phyloP scores from a whole-genome alignment of 73 alveolate species.

The Uronychia setigera region DNA sequence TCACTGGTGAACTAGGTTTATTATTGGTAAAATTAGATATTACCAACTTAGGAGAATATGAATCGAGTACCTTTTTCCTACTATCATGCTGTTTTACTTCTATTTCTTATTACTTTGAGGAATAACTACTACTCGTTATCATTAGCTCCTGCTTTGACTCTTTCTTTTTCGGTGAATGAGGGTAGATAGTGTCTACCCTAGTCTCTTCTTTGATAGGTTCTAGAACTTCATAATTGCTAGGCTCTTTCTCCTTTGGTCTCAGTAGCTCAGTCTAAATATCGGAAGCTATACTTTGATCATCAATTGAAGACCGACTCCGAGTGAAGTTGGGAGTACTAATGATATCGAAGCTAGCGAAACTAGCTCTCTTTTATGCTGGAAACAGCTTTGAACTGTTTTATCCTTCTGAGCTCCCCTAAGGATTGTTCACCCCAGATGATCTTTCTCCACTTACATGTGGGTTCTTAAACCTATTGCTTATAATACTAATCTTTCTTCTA shows the following conservation, averaged over 20 bases:
- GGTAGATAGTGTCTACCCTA: background rate
- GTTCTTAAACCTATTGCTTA: background rate
- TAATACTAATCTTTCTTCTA: background rate
- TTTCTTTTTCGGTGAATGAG: no score
- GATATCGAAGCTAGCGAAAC: background rate
- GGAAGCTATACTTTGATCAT: background rate
- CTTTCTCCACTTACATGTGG: no score
- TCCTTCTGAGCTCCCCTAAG: background rate
- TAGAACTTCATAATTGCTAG: background rate
- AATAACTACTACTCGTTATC: no score
- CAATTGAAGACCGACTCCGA: background rate
- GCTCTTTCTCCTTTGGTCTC: background rate
- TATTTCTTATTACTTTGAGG: no score
- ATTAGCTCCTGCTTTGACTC: no score
- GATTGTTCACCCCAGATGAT: background rate
- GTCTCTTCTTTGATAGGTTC: background rate
- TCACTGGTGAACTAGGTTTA: no score
- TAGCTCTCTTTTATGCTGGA: background rate
- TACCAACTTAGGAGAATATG: no score
- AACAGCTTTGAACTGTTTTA: background rate
- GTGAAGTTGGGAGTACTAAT: background rate
- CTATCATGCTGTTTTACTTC: no score
- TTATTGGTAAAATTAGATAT: no score
- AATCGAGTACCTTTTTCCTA: no score
- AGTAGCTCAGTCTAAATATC: background rate